Conservation (phyloP, 129 eudicot species). For the Chrysanthemum makinoi region DNA sequence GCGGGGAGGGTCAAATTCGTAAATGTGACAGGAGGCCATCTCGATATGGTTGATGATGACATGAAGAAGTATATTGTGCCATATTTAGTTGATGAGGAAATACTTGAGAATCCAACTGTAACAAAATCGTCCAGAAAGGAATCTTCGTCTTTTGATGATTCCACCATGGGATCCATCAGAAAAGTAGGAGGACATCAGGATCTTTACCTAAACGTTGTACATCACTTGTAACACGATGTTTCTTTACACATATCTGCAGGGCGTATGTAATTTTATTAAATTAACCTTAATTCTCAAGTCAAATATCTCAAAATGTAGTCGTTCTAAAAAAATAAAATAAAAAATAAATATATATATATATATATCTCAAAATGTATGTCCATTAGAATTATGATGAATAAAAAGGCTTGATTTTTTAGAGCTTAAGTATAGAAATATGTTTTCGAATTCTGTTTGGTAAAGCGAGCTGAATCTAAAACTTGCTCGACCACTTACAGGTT, state of each 20-base stretch:
- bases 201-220: constrained; percentile 28
- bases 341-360: too few relatives aligned
- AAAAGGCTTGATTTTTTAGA: background rate
- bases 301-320: background rate
- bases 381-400: background rate
- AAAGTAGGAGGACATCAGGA: constrained; percentile 33
- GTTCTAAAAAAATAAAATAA: too few relatives aligned
- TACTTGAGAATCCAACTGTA: constrained; percentile 12
- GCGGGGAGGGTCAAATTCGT: constrained; percentile 83
- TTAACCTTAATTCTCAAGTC: background rate
- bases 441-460: too few relatives aligned
- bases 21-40: constrained; percentile 66
- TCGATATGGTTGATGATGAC: constrained; percentile 55
- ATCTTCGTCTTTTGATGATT: background rate
- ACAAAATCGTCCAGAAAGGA: constrained; percentile 11
- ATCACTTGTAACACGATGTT: background rate
- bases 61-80: constrained; percentile 67
- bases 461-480: too few relatives aligned
- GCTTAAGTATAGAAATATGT: too few relatives aligned
- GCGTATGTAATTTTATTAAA: constrained; percentile 13
- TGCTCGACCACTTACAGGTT: too few relatives aligned
- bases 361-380: background rate
- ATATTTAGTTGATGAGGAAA: constrained; percentile 48
- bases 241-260: background rate
- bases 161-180: constrained; percentile 15